Conservation (phyloP, 257 asterid species). For the Ocimum tenuiflorum region DNA sequence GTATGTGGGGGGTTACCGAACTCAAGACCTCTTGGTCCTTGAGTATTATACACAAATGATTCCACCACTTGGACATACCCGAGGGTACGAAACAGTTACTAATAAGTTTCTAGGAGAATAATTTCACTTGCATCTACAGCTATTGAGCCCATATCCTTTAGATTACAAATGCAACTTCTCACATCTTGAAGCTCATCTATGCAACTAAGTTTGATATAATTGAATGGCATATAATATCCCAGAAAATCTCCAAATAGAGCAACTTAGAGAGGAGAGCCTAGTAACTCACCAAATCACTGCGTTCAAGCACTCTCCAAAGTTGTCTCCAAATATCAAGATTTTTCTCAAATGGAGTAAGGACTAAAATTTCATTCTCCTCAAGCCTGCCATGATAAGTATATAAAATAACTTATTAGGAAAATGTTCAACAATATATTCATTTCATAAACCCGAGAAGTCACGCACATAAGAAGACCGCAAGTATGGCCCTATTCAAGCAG, state of each 20-base stretch:
- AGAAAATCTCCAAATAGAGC: neutral
- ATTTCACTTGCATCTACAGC: neutral
- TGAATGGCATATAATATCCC: neutral
- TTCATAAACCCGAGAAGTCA: neutral
- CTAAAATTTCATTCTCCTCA: constrained; percentile 88
- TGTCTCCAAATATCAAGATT: constrained; percentile 98
- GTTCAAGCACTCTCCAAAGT: constrained; percentile 99
- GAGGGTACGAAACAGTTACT: neutral
- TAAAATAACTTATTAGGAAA: neutral
- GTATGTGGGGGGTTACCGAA: too few relatives aligned
- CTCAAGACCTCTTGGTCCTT: too few relatives aligned
- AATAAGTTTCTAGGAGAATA: neutral
- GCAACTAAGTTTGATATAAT: neutral
- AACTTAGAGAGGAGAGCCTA: constrained; percentile 6
- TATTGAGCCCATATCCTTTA: neutral
- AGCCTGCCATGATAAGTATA: constrained; percentile 46
- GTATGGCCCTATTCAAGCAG: neutral
- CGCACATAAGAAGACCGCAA: neutral
- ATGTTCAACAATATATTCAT: neutral
- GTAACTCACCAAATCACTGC: constrained; percentile 87
- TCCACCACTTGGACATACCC: too few relatives aligned
- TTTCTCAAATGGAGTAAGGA: constrained; percentile 97
- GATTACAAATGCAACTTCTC: constrained; percentile 10
- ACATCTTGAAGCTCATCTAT: neutral
- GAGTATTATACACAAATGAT: too few relatives aligned